Evolutionary conservation across 257 asterid species (phyloP).

Genomic region (Marsdenia floribunda): DNA sequence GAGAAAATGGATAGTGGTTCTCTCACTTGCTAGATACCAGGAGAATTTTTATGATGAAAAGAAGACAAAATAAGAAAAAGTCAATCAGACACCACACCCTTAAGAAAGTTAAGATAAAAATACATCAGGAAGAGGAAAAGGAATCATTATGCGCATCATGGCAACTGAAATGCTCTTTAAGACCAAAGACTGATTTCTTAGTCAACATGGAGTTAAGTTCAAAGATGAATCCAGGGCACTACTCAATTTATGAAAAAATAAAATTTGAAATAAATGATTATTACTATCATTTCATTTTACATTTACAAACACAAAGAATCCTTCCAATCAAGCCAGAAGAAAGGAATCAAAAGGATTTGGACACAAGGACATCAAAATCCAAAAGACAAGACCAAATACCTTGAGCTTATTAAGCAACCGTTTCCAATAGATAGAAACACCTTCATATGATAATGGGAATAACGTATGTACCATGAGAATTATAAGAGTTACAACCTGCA

Average conservation of each 20-base stretch:
- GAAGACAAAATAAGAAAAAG: not conserved
- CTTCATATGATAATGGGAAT: slow-evolving; percentile 79
- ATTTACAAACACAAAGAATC: not conserved
- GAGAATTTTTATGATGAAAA: not conserved
- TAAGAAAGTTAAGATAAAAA: not conserved
- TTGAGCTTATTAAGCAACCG: slow-evolving; percentile 55
- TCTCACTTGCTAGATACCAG: not conserved
- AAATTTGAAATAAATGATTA: not conserved
- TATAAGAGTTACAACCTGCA: slow-evolving; percentile 66
- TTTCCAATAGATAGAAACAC: slow-evolving; percentile 66
- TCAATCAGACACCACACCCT: not conserved
- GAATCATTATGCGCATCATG: not conserved
- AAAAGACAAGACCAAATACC: slow-evolving; percentile 38
- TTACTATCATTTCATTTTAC: not conserved
- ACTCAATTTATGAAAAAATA: not conserved
- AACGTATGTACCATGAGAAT: slow-evolving; percentile 66
- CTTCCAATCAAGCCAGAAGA: not conserved
- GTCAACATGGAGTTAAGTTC: not conserved
- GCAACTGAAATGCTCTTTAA: not conserved
- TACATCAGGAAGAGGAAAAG: not conserved
- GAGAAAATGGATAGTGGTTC: not conserved
- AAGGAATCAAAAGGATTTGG: slow-evolving; percentile 9
- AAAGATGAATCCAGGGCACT: not conserved
- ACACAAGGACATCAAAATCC: not conserved
- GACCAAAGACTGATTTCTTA: not conserved